Conservation (phyloP, 2,329 filamentous ascomycete genomes). For the Cytospora piceicola region DNA sequence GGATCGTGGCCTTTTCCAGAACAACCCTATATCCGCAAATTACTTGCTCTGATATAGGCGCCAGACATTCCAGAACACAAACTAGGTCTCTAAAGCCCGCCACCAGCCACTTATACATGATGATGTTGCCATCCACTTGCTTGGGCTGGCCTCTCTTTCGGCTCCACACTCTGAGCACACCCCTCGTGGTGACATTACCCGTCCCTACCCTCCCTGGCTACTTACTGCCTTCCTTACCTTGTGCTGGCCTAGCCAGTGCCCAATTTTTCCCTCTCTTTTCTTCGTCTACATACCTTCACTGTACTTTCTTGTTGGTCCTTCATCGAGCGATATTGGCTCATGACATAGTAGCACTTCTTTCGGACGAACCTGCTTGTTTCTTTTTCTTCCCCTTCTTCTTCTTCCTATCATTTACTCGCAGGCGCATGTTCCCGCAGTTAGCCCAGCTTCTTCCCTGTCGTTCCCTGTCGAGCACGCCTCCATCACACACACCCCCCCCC, state of each 20-base stretch:
- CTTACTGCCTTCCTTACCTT: constrained; percentile 19
- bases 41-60: constrained; percentile 27
- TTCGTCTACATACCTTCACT: constrained; percentile 22
- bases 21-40: constrained; percentile 26
- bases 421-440: constrained; percentile 44
- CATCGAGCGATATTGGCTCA: constrained; percentile 28
- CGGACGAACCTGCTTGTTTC: constrained; percentile 30
- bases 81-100: constrained; percentile 19
- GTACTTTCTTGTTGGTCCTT: constrained; percentile 21
- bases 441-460: constrained; percentile 41
- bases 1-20: constrained; percentile 25
- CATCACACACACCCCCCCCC: constrained; percentile 37
- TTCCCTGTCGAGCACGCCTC: constrained; percentile 38
- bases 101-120: constrained; percentile 28
- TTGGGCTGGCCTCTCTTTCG: constrained; percentile 22
- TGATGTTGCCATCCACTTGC: constrained; percentile 16
- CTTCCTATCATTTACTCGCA: constrained; percentile 36
- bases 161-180: constrained; percentile 24
- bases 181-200: constrained; percentile 3
- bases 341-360: constrained; percentile 16
- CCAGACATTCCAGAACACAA: constrained; percentile 16
- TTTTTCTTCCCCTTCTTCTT: constrained; percentile 18
- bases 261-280: constrained; percentile 10
- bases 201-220: constrained; percentile 23
- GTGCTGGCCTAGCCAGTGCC: constrained; percentile 24